Evolutionary conservation across 176 grass and related monocot genomes (phyloP), one percentile per base, ranked within the genome.

Genomic region (Lolium rigidum): DNA sequence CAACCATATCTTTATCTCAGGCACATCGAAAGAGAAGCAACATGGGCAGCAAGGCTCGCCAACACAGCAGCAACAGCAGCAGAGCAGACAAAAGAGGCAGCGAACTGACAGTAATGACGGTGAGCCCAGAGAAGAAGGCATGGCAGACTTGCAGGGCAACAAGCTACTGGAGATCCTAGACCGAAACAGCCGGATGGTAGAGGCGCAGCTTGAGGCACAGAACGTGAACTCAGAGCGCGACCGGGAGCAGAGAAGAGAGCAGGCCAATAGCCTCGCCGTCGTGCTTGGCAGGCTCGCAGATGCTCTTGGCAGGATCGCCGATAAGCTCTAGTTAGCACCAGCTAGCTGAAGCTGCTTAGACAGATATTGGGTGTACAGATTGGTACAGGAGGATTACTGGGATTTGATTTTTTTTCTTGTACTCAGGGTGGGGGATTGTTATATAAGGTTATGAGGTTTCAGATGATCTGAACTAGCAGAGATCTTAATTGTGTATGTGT

Each of bases 281-380:
- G 88, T 98, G 48, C 93, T 98, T n/a, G 87, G 92, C 72, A 92
- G 87, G 46, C 90, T 98, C 1, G 93, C 97, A 0, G 97, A 98
- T 72, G 92, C 92, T n/a, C 92, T 98, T 73, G 88, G 92, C 74
- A 95, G 85, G 88, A 98, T 98, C 49, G 94, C 97, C 6, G 97
- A 99, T 66, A 99, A 94, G 86, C 90, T 99, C 77, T 96, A 99
- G 90, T 15, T 31, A 1, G 16, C 25, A 74, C 68, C n/a, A 86
- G 71, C 74, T 38, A 70, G 14, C 8, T 68, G 64, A 67, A 35
- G 21, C 13, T 74, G 71, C 71, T 49, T 74, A 22, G 71, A 51
- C 71, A 51, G 22, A 51, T 26, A 83, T 75, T 74, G 85, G 46
- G 86, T 90, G 89, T 90, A 87, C 75, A 90, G 89, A 90, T 90